These are phyloP conservation scores for Sugiyamaella grinbergsii DNA, from an alignment of 1,139 yeast genomes.

Conservation along the genomic window DNA sequence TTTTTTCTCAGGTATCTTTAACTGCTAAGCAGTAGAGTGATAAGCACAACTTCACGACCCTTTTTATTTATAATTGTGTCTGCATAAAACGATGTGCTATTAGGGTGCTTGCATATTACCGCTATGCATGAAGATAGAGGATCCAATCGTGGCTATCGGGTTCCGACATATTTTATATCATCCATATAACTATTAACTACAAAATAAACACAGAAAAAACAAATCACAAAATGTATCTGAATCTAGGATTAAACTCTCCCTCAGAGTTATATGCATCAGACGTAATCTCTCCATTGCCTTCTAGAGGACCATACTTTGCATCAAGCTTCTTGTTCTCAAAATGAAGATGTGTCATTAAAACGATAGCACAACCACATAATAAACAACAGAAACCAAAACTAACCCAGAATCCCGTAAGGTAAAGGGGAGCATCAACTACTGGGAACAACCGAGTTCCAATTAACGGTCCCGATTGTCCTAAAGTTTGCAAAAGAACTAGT, in stretches of 20 bases:
- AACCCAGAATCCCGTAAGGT: conserved; percentile 38
- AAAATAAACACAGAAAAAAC: neutral
- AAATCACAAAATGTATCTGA: conserved; percentile 27
- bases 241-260: conserved; percentile 30
- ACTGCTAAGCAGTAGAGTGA: no score
- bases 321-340: conserved; percentile 34
- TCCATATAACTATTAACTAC: neutral
- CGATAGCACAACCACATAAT: conserved; percentile 29
- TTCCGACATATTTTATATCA: neutral
- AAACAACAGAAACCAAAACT: conserved; percentile 33
- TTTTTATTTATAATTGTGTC: no score
- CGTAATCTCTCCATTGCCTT: conserved; percentile 21
- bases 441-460: conserved; percentile 41
- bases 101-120: neutral
- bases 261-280: conserved; percentile 26
- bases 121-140: neutral
- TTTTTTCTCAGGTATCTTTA: conserved; percentile 1
- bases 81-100: neutral
- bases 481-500: conserved; percentile 37
- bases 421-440: conserved; percentile 37
- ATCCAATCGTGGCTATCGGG: no score
- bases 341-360: conserved; percentile 29
- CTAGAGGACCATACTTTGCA: conserved; percentile 32
- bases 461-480: conserved; percentile 43
- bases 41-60: no score